Conservation (phyloP, 768 basidiomycete species). For the Cystofilobasidium ferigula region DNA sequence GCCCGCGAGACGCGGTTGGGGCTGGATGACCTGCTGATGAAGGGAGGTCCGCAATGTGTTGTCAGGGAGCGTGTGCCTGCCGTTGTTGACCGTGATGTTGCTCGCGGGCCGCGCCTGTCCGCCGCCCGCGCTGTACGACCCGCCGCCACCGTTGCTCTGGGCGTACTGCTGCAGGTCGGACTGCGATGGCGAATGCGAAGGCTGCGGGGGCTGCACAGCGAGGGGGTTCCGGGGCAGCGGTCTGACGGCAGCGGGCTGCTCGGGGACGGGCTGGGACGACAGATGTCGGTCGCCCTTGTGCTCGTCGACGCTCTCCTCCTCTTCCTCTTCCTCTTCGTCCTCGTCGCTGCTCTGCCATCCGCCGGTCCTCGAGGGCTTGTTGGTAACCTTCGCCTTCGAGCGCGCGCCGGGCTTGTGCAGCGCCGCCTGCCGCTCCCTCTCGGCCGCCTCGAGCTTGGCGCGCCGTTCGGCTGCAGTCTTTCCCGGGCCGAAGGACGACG, state of each 20-base stretch:
- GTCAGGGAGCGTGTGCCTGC: neutral
- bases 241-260: neutral
- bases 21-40: conserved; percentile 10
- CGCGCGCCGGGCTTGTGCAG: conserved; percentile 60
- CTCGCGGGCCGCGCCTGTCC: conserved; percentile 8
- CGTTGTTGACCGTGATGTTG: neutral
- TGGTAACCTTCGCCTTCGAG: conserved; percentile 25
- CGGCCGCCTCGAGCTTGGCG: conserved; percentile 70
- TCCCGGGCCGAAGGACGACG: conserved; percentile 80
- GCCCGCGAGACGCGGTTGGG: conserved; percentile 7
- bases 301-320: conserved; percentile 55
- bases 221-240: conserved; percentile 16
- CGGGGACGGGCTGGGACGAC: neutral
- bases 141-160: neutral
- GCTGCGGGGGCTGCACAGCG: neutral
- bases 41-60: neutral
- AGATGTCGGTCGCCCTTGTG: conserved; percentile 27
- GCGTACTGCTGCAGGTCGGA: neutral
- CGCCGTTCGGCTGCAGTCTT: conserved; percentile 73
- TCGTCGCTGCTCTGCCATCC: conserved; percentile 69
- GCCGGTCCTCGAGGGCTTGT: conserved; percentile 31
- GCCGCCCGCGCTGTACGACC: neutral
- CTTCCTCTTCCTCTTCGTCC: conserved; percentile 68
- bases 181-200: conserved; percentile 1
- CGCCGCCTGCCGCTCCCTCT: conserved; percentile 69